phyloP scores from a whole-genome alignment of 2,329 filamentous ascomycete genomes.

The Fusarium sp. region DNA sequence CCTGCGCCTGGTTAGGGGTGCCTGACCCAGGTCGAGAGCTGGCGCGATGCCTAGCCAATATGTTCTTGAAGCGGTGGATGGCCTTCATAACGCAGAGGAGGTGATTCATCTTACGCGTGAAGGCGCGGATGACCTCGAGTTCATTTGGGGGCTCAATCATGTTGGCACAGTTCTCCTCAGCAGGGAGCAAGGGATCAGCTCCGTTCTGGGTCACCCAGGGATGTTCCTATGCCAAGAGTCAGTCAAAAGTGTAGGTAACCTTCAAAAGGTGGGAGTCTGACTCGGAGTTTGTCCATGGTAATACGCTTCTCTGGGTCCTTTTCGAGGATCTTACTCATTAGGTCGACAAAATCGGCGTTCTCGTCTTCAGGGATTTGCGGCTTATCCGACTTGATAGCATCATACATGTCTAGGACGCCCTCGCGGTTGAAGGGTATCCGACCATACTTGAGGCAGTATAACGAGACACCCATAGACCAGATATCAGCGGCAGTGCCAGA shows the following conservation, averaged over 20 bases:
- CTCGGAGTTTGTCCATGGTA: slow-evolving; percentile 80
- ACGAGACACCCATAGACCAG: slow-evolving; percentile 97
- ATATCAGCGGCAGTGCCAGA: slow-evolving; percentile 92
- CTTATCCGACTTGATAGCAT: slow-evolving; percentile 79
- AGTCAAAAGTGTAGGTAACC: background rate
- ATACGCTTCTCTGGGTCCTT: slow-evolving; percentile 87
- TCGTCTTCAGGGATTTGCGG: slow-evolving; percentile 68
- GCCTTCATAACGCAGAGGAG: slow-evolving; percentile 91
- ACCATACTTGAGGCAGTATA: slow-evolving; percentile 92
- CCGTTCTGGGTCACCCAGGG: slow-evolving; percentile 90
- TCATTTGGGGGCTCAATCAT: slow-evolving; percentile 85
- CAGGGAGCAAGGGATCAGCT: slow-evolving; percentile 76
- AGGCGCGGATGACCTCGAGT: slow-evolving; percentile 87
- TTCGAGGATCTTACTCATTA: slow-evolving; percentile 77
- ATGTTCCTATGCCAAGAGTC: slow-evolving; percentile 70
- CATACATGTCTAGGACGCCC: slow-evolving; percentile 84
- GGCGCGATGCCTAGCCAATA: slow-evolving; percentile 57
- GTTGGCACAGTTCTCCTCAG: slow-evolving; percentile 84
- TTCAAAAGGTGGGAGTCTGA: slow-evolving; percentile 56
- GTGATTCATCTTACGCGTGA: slow-evolving; percentile 87
- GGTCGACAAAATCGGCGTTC: slow-evolving; percentile 73
- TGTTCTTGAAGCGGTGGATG: slow-evolving; percentile 83
- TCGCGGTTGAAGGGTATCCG: slow-evolving; percentile 83
- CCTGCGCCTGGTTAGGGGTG: slow-evolving; percentile 12
- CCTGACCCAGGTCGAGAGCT: slow-evolving; percentile 20